Evolutionary conservation across 2,329 filamentous ascomycete species (phyloP), one percentile per base, ranked within the genome.

Genomic region (Volutella citrinella): DNA sequence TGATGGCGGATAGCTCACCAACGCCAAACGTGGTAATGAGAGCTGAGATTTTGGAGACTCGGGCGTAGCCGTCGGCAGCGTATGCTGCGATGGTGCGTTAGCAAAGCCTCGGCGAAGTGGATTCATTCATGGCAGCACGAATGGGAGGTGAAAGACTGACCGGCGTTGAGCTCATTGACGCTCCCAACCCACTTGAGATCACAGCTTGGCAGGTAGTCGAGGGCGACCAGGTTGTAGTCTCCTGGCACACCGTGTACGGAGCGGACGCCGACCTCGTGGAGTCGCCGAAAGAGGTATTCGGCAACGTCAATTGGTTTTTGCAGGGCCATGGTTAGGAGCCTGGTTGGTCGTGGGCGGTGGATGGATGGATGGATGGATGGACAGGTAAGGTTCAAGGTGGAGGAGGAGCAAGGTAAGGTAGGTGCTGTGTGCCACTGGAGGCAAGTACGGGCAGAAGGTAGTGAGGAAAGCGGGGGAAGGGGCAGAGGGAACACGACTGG

Each of bases 41-140:
- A 19, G 83, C 83, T 5, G 74, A 73, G 20, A 87, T 79, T 26
- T 82, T 80, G 36, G 83, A 84, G 40, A 87, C 73, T 43, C 84
- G 75, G 36, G 83, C 83, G 56, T 89, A 89, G 16, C 84, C 85
- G 63, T 89, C 85, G n/a, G 85, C 82, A 18, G 84, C 84, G 52
- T 89, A 89, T 13, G 80, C 82, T 77, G 52, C 17, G 16, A 19
- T 17, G 31, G 22, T 22, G 24, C 29, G 38, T 51, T 36, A 40
- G 47, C 46, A n/a, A n/a, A n/a, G n/a, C n/a, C n/a, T n/a, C n/a
- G 30, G 35, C 27, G 31, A 51, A 19, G 15, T 28, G 26, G 19
- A 24, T 32, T 29, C 32, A 21, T 13, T n/a, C 10, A 24, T 36
- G 46, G 24, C 33, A 19, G 19, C 34, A 6, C 22, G 7, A 25